Conservation (phyloP, 1,284 basidiomycete genomes). For the Wallemia ichthyophaga region DNA sequence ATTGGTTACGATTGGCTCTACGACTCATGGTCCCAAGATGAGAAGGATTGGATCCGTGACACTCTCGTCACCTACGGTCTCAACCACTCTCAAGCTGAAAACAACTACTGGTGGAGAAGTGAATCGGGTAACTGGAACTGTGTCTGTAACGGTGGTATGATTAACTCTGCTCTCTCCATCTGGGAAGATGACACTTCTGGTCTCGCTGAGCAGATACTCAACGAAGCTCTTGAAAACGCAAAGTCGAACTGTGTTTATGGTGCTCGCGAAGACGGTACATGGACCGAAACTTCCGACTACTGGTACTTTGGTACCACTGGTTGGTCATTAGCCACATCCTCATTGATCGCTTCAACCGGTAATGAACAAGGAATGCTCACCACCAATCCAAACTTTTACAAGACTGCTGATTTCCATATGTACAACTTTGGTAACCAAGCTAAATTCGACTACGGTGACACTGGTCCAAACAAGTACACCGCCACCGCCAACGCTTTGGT, state of each 20-base stretch:
- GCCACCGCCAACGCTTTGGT: conserved; percentile 41
- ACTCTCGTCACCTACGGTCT: conserved; percentile 59
- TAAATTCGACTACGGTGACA: conserved; percentile 63
- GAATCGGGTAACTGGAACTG: conserved; percentile 24
- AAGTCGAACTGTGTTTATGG: conserved; percentile 40
- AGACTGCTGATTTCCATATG: conserved; percentile 73
- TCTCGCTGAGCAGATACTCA: conserved; percentile 31
- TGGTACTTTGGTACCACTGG: conserved; percentile 87
- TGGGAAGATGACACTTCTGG: conserved; percentile 7
- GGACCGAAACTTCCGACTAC: conserved; percentile 85
- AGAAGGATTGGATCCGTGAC: conserved; percentile 36
- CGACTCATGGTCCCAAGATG: conserved; percentile 44
- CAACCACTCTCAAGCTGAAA: conserved; percentile 23
- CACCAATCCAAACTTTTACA: conserved; percentile 34
- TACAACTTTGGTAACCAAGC: conserved; percentile 55
- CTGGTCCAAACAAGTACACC: conserved; percentile 81
- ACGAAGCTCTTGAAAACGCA: conserved; percentile 39
- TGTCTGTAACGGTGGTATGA: conserved; percentile 19
- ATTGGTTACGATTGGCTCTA: conserved; percentile 88
- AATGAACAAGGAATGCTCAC: conserved; percentile 42
- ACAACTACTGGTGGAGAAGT: conserved; percentile 20
- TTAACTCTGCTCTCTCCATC: conserved; percentile 12
- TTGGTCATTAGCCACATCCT: conserved; percentile 65
- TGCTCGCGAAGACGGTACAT: conserved; percentile 43
- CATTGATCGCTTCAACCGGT: conserved; percentile 59